Conservation (phyloP, 192 early-diverging fungal genomes). For the Rhizophagus clarus region DNA sequence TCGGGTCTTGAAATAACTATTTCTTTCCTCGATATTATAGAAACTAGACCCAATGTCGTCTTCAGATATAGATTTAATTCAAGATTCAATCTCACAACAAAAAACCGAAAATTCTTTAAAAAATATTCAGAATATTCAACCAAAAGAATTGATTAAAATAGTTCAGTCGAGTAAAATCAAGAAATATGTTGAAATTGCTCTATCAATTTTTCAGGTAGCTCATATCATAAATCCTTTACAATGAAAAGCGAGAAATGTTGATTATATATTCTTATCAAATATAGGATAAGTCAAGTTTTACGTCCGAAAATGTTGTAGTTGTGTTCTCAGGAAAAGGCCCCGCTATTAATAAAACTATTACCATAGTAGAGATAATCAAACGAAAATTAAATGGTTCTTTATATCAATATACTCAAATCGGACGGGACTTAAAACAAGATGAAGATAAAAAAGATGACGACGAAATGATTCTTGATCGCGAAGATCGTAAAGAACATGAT, state of each 20-base stretch:
- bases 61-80: not conserved
- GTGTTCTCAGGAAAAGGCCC: conserved; percentile 40
- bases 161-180: conserved; percentile 7
- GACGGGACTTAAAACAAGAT: conserved; percentile 22
- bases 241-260: not conserved
- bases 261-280: not conserved
- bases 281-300: not conserved
- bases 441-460: not conserved
- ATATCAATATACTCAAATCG: conserved; percentile 59
- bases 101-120: not conserved
- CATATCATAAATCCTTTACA: not conserved
- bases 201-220: not conserved
- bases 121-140: not conserved
- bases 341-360: conserved; percentile 62
- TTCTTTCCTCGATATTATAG: no score
- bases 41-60: no score
- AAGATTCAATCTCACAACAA: not conserved
- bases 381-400: conserved; percentile 51
- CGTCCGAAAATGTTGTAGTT: not conserved
- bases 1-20: no score
- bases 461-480: not conserved
- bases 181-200: not conserved
- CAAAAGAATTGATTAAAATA: not conserved
- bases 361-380: conserved; percentile 69
- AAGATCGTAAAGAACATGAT: not conserved